These are phyloP conservation scores for Modicella reniformis DNA, from an alignment of 371 early-diverging fungal genomes.

Conservation along the genomic window DNA sequence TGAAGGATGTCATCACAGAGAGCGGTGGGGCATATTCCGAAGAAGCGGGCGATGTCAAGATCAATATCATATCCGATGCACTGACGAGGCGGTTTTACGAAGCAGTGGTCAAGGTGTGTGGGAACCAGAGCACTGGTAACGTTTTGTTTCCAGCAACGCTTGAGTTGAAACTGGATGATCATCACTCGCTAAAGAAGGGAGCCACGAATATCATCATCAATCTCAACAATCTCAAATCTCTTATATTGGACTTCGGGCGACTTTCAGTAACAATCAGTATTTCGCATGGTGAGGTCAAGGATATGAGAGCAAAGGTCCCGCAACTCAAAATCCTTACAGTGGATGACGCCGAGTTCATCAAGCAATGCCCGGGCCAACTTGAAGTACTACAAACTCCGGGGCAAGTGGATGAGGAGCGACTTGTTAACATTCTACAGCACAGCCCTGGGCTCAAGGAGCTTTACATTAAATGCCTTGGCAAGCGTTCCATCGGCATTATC, in stretches of 20 bases:
- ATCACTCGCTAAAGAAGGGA: too few species aligned
- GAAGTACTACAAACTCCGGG: not conserved
- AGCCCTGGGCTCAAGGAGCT: not conserved
- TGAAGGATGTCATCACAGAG: not conserved
- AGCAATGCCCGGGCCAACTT: not conserved
- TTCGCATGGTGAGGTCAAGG: not conserved
- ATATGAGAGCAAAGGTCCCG: not conserved
- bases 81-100: slow-evolving; percentile 1
- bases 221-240: too few species aligned
- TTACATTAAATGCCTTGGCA: not conserved
- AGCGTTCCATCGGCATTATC: not conserved
- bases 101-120: not conserved
- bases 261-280: not conserved
- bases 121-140: not conserved
- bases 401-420: not conserved
- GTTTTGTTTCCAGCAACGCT: not conserved
- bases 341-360: not conserved
- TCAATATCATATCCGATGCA: not conserved
- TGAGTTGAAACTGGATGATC: slow-evolving; percentile 4
- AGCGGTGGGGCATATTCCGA: slow-evolving; percentile 2
- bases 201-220: too few species aligned
- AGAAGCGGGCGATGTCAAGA: not conserved
- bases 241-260: not conserved
- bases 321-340: not conserved
- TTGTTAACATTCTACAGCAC: not conserved